Evolutionary conservation across 1,139 yeast genomes (phyloP), one percentile per base, ranked within the genome.

Genomic region (Candida tetrigidarum): DNA sequence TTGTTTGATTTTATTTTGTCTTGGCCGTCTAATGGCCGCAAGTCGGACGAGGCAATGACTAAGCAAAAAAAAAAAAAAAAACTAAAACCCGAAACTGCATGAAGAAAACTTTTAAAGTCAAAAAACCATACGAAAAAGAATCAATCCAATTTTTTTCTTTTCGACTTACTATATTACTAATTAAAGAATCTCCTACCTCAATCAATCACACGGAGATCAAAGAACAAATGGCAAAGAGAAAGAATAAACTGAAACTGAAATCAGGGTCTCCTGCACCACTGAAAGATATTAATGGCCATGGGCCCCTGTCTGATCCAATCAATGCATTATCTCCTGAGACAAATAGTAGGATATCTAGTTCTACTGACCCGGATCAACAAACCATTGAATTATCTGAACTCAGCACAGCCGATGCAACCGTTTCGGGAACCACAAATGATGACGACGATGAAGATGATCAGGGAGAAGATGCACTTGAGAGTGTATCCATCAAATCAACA

Each of bases 401-500:
- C 15, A 29, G 28, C 27, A 28, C 26, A 11, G 10, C 25, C 10
- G 36, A 32, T 15, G 25, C 36, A 7, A 32, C 36, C 15, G 19
- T 25, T 19, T 32, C 36, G 7, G 19, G 36, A 12, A 32, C 36
- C 6, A 32, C 36, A n/a, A 32, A 32, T 20, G 36, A 32, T 19
- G 36, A 32, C 7, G 36, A 32, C 8, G 36, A 19, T 4, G 28
- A 15, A 8, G 39, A 36, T 4, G 27, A 33, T 10, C 19, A 27
- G 4, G 30, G 12, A 25, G 39, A 30, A 7, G n/a, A 19, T 14
- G 47, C 41, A 15, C 20, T 41, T 16, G 47, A 39, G 2, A 10
- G 42, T 8, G 34, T 37, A 5, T 50, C 54, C 10, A 51, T 69
- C 23, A 57, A 59, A 37, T 69, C 75, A 0, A 70, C 72, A 2